These are phyloP conservation scores for Meyerozyma elateridarum DNA, from an alignment of 1,139 yeast genomes.

Conservation along the genomic window DNA sequence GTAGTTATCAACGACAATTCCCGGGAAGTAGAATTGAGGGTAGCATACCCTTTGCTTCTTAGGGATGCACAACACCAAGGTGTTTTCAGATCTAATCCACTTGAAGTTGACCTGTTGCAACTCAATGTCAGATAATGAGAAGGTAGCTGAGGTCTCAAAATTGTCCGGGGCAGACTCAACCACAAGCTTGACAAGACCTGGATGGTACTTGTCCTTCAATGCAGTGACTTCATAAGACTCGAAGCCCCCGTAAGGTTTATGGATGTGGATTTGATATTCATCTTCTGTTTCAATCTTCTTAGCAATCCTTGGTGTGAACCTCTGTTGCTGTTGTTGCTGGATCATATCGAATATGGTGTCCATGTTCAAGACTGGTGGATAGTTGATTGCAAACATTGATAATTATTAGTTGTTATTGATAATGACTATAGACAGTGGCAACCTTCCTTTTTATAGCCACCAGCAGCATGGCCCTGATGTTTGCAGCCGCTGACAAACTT, in stretches of 20 bases:
- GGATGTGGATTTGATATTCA: conserved; percentile 35
- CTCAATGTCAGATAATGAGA: conserved; percentile 31
- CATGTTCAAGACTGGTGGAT: conserved; percentile 9
- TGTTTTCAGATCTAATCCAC: conserved; percentile 26
- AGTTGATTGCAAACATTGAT: conserved; percentile 11
- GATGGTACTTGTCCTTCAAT: conserved; percentile 18
- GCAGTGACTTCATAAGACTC: conserved; percentile 37
- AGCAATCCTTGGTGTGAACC: conserved; percentile 26
- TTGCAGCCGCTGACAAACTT: neutral
- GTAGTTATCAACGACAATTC: neutral
- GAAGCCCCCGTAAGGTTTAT: conserved; percentile 33
- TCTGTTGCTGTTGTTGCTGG: conserved; percentile 11
- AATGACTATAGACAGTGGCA: neutral
- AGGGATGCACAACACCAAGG: conserved; percentile 39
- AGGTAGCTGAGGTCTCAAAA: conserved; percentile 31
- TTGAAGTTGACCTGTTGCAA: conserved; percentile 34
- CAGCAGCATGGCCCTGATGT: neutral
- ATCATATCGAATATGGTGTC: conserved; percentile 3
- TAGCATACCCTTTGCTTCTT: conserved; percentile 21
- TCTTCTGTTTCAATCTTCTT: conserved; percentile 37
- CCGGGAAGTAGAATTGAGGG: conserved; percentile 10
- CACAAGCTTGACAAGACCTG: conserved; percentile 23
- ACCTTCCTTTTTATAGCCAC: conserved; percentile 1
- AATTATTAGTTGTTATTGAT: neutral
- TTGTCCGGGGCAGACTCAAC: conserved; percentile 29